Base-by-base conservation (phyloP, 2,329 filamentous ascomycete genomes). In the Didymella segeticola region DNA sequence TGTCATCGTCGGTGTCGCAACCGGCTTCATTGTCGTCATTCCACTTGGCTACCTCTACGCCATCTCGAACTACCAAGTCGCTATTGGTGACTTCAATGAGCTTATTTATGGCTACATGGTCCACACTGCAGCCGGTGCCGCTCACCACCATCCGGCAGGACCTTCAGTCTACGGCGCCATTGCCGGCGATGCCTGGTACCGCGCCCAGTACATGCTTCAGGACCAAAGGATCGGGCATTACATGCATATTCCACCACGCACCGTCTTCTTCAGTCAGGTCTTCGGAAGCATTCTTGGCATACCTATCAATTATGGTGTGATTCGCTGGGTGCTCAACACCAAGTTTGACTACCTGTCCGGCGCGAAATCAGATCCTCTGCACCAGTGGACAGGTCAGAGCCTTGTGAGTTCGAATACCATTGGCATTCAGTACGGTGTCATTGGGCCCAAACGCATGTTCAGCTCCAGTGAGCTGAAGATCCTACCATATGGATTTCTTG, bases 201-300 rank as follows among this genome's bases (percentile, higher is more conserved):
- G 68, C 14, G 68, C 67, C 5, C 68, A 71, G 34, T 68, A 69
- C 41, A 84, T 85, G 76, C 74, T 86, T 0, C 83, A 87, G 61
- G 85, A 87, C 62, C 82, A 83, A 64, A 85, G 86, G 63, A 85
- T 87, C n/a, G 84, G 83, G 0, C 83, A 86, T 59, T 87, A 86
- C 59, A 84, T 85, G 80, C 83, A 87, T 47, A 77, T 87, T 0
- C 82, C 84, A 0, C 84, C 84, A 1, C 80, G 81, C 11, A 75
- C 80, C 0, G 80, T 86, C 5, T 86, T 87, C 73, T 84, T 86
- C 66, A 83, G 82, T 1, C 84, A 87, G 61, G 75, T 87, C 4
- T 83, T 86, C 26, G 85, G 83, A 3, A 83, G 81, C 14, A 70
- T 83, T 7, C 75, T 87, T 34, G 84, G 84, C 5, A 78, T 87